Conservation (phyloP, 83 land plant genomes). For the Thuja plicata region DNA sequence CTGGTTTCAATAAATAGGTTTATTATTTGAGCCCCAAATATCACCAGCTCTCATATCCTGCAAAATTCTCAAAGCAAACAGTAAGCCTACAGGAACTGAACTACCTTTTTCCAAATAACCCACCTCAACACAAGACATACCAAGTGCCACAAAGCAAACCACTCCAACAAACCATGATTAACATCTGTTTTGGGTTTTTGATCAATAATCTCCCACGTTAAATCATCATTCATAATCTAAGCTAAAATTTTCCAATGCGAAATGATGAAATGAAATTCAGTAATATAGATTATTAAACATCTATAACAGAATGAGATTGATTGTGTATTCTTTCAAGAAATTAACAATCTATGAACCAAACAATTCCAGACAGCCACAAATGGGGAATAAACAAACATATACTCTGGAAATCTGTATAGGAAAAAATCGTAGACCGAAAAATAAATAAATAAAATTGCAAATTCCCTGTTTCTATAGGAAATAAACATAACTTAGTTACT, state of each 20-base stretch:
- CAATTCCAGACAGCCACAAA: too few relatives aligned
- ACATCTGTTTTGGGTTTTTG: not conserved
- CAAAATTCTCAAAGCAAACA: not conserved
- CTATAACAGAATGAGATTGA: not conserved
- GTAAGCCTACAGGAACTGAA: not conserved
- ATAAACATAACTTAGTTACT: too few relatives aligned
- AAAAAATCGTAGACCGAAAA: not conserved
- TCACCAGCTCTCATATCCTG: not conserved
- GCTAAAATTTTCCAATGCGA: too few relatives aligned
- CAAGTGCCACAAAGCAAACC: not conserved
- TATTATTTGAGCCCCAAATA: not conserved
- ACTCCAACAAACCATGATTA: not conserved
- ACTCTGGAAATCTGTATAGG: not conserved
- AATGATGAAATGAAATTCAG: not conserved
- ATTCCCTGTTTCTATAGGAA: not conserved
- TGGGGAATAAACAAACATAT: not conserved
- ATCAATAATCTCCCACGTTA: not conserved
- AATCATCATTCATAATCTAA: not conserved
- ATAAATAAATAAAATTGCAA: not conserved
- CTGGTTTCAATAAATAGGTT: not conserved
- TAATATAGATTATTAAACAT: not conserved
- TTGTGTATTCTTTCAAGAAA: not conserved
- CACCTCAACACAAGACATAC: not conserved
- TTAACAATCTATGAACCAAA: not conserved
- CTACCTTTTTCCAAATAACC: not conserved